Evolutionary conservation across 202 grass and related monocot genomes (phyloP).

Genomic region (Carex arenaria): DNA sequence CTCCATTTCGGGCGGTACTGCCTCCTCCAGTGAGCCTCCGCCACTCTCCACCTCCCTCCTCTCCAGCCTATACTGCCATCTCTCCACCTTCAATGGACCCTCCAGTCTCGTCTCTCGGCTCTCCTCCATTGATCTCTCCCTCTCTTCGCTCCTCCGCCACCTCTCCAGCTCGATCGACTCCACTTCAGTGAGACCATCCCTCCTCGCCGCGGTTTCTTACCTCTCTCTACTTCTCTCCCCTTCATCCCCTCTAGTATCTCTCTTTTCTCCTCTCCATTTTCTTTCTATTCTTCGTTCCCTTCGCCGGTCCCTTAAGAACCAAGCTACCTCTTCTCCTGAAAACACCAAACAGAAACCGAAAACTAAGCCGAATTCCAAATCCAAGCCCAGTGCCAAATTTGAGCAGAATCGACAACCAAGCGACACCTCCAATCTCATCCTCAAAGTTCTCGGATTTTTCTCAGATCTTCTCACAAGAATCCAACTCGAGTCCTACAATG

Average conservation of each 20-base stretch:
- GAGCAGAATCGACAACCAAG: slow-evolving; percentile 33
- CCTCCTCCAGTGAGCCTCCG: slow-evolving; percentile 30
- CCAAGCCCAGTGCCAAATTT: slow-evolving; percentile 28
- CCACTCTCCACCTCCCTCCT: slow-evolving; percentile 19
- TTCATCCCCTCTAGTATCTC: slow-evolving; percentile 41
- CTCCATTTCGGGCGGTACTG: slow-evolving; percentile 34
- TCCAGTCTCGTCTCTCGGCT: slow-evolving; percentile 18
- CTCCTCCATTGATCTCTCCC: slow-evolving; percentile 19
- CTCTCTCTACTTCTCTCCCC: slow-evolving; percentile 63
- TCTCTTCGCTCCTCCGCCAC: slow-evolving; percentile 35
- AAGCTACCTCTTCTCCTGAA: slow-evolving; percentile 3
- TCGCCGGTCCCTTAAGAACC: slow-evolving; percentile 32
- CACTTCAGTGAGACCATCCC: slow-evolving; percentile 27
- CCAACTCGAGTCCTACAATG: slow-evolving; percentile 45
- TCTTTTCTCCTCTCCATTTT: slow-evolving; percentile 65
- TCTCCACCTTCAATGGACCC: slow-evolving; percentile 34
- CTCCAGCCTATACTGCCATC: slow-evolving; percentile 29
- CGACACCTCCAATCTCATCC: slow-evolving; percentile 26
- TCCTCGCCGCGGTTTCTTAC: slow-evolving; percentile 44
- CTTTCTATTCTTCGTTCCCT: slow-evolving; percentile 63
- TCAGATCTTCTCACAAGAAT: slow-evolving; percentile 39
- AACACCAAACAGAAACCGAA: slow-evolving; percentile 2
- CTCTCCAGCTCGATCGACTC: slow-evolving; percentile 29
- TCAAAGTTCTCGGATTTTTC: slow-evolving; percentile 38
- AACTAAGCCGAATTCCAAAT: slow-evolving; percentile 21